Evolutionary conservation across 768 basidiomycete genomes (phyloP).

Genomic region (Hypholoma fasciculare): DNA sequence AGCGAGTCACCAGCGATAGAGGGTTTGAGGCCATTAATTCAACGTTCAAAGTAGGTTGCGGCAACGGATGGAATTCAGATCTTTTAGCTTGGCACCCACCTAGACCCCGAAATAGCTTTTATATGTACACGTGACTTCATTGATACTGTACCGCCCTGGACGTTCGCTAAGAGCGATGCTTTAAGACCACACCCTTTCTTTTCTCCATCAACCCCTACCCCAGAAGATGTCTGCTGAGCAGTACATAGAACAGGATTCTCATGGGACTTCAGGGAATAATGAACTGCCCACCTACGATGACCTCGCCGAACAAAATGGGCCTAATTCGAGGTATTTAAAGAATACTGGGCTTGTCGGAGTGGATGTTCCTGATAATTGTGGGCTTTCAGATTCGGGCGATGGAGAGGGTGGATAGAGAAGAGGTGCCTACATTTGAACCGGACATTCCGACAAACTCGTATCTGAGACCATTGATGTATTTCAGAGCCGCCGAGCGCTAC

Average conservation of each 20-base stretch:
- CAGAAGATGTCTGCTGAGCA: conserved; percentile 29
- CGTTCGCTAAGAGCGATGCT: not conserved
- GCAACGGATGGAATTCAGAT: too few relatives aligned
- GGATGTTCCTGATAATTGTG: conserved; percentile 6
- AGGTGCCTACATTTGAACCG: conserved; percentile 43
- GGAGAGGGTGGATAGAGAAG: conserved; percentile 90
- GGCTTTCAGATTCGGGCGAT: conserved; percentile 70
- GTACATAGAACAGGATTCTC: conserved; percentile 45
- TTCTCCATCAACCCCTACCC: conserved; percentile 4
- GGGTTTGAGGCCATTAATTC: too few relatives aligned
- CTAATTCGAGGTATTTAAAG: conserved; percentile 70
- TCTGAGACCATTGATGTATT: conserved; percentile 5
- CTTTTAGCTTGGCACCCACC: too few relatives aligned
- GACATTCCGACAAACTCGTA: not conserved
- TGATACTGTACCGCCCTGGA: conserved; percentile 16
- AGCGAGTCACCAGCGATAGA: too few relatives aligned
- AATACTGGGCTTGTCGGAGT: conserved; percentile 2
- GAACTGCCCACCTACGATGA: conserved; percentile 80
- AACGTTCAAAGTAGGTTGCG: too few relatives aligned
- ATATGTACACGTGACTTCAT: conserved; percentile 20
- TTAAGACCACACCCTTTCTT: not conserved
- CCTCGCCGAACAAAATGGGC: conserved; percentile 72
- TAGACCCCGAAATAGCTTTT: conserved; percentile 12
- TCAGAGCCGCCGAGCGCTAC: conserved; percentile 84
- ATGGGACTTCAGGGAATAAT: conserved; percentile 35